Evolutionary conservation across 495 filamentous ascomycete species (phyloP).

Genomic region (Penicillium steckii): DNA sequence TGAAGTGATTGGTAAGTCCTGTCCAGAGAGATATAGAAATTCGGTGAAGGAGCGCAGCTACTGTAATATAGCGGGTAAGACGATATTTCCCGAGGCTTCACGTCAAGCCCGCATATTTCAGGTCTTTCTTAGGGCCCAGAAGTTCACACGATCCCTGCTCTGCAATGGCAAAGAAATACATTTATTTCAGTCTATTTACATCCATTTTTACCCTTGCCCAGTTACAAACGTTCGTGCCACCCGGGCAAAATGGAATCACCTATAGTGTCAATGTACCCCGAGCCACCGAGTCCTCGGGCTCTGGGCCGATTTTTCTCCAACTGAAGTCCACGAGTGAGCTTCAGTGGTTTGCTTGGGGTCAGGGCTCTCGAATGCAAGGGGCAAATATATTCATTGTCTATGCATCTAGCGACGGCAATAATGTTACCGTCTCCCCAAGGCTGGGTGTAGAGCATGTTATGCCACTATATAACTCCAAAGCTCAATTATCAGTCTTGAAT

Average conservation of each 20-base stretch:
- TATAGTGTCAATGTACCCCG: conserved; percentile 34
- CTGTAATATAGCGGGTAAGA: too few species aligned
- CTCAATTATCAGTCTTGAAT: conserved; percentile 55
- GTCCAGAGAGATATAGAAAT: not conserved
- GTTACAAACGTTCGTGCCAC: conserved; percentile 25
- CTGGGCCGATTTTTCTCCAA: conserved; percentile 58
- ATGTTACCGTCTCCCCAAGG: conserved; percentile 64
- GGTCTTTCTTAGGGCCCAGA: too few species aligned
- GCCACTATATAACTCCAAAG: conserved; percentile 52
- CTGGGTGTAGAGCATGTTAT: conserved; percentile 48
- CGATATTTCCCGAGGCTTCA: too few species aligned
- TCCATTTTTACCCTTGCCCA: conserved; percentile 15
- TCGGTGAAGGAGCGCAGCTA: not conserved
- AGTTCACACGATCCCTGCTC: not conserved
- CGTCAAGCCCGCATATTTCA: too few species aligned
- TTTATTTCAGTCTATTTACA: not conserved
- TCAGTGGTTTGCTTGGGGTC: conserved; percentile 66
- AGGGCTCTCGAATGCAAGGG: conserved; percentile 59
- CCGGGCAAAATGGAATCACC: conserved; percentile 21
- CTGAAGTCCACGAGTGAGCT: conserved; percentile 56
- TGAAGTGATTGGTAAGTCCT: not conserved
- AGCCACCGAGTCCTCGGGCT: conserved; percentile 23
- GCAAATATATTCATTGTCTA: conserved; percentile 74
- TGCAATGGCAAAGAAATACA: not conserved
- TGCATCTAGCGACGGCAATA: conserved; percentile 46